Conservation (phyloP, 2,329 filamentous ascomycete species). For the Botrytis hyacinthi region DNA sequence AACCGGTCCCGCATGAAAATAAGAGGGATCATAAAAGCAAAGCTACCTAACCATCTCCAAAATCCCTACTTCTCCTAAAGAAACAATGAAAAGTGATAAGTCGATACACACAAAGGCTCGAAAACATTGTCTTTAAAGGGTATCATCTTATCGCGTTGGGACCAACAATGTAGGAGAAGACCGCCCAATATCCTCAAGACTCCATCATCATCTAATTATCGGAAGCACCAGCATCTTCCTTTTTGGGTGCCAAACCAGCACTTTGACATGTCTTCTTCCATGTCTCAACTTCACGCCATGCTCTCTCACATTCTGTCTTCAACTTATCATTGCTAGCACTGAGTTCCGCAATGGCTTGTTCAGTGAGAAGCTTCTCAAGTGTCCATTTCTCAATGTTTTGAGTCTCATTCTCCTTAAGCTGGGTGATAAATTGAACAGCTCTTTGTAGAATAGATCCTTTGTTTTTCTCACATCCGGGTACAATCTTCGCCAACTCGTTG, state of each 20-base stretch:
- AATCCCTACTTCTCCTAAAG: slow-evolving; percentile 10
- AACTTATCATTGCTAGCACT: slow-evolving; percentile 84
- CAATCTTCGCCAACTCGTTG: slow-evolving; percentile 95
- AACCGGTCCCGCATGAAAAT: slow-evolving; percentile 2
- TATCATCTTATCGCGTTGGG: slow-evolving; percentile 35
- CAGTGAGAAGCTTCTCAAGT: slow-evolving; percentile 82
- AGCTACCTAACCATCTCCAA: slow-evolving; percentile 17
- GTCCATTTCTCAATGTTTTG: slow-evolving; percentile 96
- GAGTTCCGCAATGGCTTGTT: slow-evolving; percentile 85
- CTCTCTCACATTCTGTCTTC: slow-evolving; percentile 74
- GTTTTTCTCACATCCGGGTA: slow-evolving; percentile 97
- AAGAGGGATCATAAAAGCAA: slow-evolving; percentile 13
- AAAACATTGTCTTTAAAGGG: slow-evolving; percentile 33
- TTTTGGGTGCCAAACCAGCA: slow-evolving; percentile 53
- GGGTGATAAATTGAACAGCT: slow-evolving; percentile 89
- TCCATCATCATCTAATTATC: slow-evolving; percentile 34
- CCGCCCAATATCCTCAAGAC: slow-evolving; percentile 32
- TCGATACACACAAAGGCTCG: slow-evolving; percentile 36
- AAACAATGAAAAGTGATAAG: slow-evolving; percentile 25
- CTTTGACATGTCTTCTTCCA: slow-evolving; percentile 71
- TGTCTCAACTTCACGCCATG: slow-evolving; percentile 73
- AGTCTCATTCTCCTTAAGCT: slow-evolving; percentile 90
- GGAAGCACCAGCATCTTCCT: slow-evolving; percentile 41
- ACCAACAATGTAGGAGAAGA: slow-evolving; percentile 30
- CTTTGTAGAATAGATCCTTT: slow-evolving; percentile 95